Evolutionary conservation across 805 yeast genomes (phyloP), one percentile per base, ranked within the genome.

Genomic region (Candida caryicola): DNA sequence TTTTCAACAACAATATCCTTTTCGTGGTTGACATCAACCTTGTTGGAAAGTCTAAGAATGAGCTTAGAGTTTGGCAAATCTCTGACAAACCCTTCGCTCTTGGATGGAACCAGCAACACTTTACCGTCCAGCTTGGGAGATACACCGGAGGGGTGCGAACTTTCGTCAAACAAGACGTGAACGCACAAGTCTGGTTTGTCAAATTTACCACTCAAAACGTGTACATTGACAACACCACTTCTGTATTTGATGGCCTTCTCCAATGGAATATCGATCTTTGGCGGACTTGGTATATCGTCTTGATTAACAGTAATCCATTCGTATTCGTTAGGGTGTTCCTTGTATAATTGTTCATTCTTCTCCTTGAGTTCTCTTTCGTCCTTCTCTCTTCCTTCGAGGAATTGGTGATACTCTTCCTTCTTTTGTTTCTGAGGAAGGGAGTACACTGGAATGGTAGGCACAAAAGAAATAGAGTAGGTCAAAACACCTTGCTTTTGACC

Each of bases 81-180:
- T 58, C 95, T 76, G 34, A 85, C 69, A 47, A 84, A 84, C 0
- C 76, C 76, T 43, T 73, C 77, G 15, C 81, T 83, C 17, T 61
- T 55, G n/a, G 77, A 76, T 12, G 72, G 53, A 17, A 69, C 52
- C 10, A 54, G 46, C 21, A 84, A 56, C 9, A 45, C 54, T 35
- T 73, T 71, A 23, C 76, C 76, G 21, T 61, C 70, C 2, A 79
- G 56, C 50, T 67, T 74, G 8, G 75, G 57, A 1, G 85, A 64
- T 5, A 70, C 68, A 40, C 76, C 78, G 2, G 78, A 70, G 2
- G 93, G 88, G 35, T 69, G 73, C 1, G 72, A 68, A 28, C 69
- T 65, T 50, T 85, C 90, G 59, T 85, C 95, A 44, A 83, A 69
- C 37, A 81, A 64, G 12, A 77, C 62, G 46, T 82, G 85, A 23